Evolutionary conservation across 2,329 filamentous ascomycete genomes (phyloP), one percentile per base, ranked within the genome.

Genomic region (Curvularia verruculosa): DNA sequence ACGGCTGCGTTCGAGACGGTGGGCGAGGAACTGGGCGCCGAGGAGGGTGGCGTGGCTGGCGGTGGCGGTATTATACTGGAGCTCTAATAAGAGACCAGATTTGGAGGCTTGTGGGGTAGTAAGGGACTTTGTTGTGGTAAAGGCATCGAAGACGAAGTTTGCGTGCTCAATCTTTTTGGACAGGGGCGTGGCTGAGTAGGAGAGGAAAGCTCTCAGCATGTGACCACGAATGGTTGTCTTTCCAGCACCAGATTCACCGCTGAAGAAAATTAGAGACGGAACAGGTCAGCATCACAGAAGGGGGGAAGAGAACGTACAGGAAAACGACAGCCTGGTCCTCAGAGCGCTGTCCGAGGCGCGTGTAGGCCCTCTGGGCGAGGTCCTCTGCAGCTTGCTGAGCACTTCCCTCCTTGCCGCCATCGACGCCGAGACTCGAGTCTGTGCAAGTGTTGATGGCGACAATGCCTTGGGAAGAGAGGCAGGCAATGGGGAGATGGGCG

Each of bases 71-170:
- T 99, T 94, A 75, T 99, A 99, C 77, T 99, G 95, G 40, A 99
- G 83, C 77, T 99, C 95, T 75, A 95, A 95, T 74, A 96, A 96
- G 15, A 99, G 84, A 61, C 95, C 95, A 10, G 95, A 90, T 77
- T 98, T 98, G 49, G 94, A 98, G 26, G 95, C 95, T 1, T 92
- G 96, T 1, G 93, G 93, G 0, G 94, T 98, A 1, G 94, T 98
- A 31, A 93, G 88, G 1, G 94, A 96, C 80, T 99, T 99, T 24
- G 95, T 99, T 1, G 95, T 98, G 5, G 95, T 99, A 58, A 99
- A 84, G 2, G 92, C 90, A 74, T 99, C 95, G 75, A 99, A 99
- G 58, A 98, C 87, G 75, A 97, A 99, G 41, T 94, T 89, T 21
- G 94, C 94, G 48, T 96, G 89, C 2, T 94, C 97, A 19, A 97